phyloP scores from a whole-genome alignment of 2,329 filamentous ascomycete species.

The Elsinoe arachidis region DNA sequence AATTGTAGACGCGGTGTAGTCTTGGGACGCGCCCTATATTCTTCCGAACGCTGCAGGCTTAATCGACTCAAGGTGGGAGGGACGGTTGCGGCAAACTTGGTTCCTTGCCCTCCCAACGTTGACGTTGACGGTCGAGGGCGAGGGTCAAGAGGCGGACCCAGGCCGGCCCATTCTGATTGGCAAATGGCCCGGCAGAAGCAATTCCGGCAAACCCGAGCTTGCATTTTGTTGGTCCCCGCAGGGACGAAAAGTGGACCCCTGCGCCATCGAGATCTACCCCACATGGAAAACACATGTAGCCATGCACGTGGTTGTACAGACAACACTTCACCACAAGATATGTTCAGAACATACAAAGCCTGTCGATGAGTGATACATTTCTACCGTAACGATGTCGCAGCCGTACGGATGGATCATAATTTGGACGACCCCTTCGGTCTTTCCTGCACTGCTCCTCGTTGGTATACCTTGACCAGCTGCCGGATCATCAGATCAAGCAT shows the following conservation, averaged over 20 bases:
- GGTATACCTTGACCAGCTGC: constrained; percentile 62
- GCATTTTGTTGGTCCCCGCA: too few relatives aligned
- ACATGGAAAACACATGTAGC: background rate
- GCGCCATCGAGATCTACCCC: background rate
- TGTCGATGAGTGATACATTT: too few relatives aligned
- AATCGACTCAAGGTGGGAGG: background rate
- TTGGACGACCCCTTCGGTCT: constrained; percentile 35
- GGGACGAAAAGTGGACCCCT: background rate
- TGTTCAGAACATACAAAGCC: too few relatives aligned
- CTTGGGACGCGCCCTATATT: background rate
- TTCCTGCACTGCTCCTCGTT: constrained; percentile 46
- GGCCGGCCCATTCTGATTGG: background rate
- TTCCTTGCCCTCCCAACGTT: background rate
- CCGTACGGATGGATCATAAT: constrained; percentile 23
- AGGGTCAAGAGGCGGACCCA: background rate
- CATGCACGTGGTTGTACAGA: background rate
- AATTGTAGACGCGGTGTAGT: constrained; percentile 2
- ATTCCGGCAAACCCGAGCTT: background rate
- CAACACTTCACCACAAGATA: too few relatives aligned
- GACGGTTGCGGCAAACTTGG: background rate
- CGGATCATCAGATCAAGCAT: constrained; percentile 61
- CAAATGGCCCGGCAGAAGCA: background rate
- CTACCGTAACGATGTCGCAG: too few relatives aligned
- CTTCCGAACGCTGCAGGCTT: constrained; percentile 2
- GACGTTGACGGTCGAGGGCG: background rate